Evolutionary conservation across 2,329 filamentous ascomycete genomes (phyloP), one percentile per base, ranked within the genome.

Genomic region (Zymoseptoria tritici): DNA sequence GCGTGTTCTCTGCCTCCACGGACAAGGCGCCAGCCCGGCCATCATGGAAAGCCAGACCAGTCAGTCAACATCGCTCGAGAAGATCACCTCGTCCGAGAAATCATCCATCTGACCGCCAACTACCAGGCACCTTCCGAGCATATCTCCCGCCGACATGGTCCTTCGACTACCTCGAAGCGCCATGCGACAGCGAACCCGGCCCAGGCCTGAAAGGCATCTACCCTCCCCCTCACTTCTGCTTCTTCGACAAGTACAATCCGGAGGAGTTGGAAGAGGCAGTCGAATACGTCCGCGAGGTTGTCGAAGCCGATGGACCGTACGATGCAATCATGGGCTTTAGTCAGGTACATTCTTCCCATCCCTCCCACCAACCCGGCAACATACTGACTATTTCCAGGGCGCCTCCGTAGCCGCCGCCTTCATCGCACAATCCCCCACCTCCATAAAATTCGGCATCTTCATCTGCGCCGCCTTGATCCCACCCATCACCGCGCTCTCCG

Each of bases 1-100:
- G 57, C 57, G 52, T 36, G 51, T 58, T n/a, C 57, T 58, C n/a
- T 58, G 57, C 52, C 57, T 58, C 19, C 57, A 58, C 19, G 57
- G 57, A 26, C 51, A 54, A 20, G 57, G 57, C 8, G 57, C 51
- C 31, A 54, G 51, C 31, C 51, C 51, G n/a, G 49, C 49, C 19
- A 51, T 51, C 49, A 51, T 51, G 49, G 49, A 51, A n/a, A 51
- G 49, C 22, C 49, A 51, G 5, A 51, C 49, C 19, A 51, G 49
- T 22, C 21, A n/a, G 49, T 24, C n/a, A n/a, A 24, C 49, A 51
- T 16, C 19, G 1, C 19, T 20, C 3, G 16, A n/a, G 26, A 42
- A 1, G 7, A 29, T 29, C 26, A 9, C 8, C 26, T 2, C 26
- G 9, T 29, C 26, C 1, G 1, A 29, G 26, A 29, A 1, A 29